Evolutionary conservation across 2,329 filamentous ascomycete species (phyloP).

Genomic region (Colletotrichum sp.): DNA sequence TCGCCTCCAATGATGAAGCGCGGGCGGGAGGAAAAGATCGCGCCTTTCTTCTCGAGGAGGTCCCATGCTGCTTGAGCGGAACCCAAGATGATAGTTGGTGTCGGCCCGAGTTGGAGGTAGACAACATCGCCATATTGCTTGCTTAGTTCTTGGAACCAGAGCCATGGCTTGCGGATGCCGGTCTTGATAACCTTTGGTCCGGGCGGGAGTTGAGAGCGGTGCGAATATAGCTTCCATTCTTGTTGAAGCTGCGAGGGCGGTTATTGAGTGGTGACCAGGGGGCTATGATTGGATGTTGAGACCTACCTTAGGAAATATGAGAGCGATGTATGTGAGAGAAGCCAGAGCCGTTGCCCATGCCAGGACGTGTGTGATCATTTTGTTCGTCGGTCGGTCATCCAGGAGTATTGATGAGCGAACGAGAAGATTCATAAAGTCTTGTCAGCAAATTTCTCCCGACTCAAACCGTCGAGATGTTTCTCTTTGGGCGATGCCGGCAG

Average conservation of each 20-base stretch:
- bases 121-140: conserved; percentile 44
- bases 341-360: conserved; percentile 22
- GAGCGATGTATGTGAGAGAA: conserved; percentile 26
- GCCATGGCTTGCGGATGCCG: conserved; percentile 43
- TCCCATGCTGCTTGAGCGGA: conserved; percentile 48
- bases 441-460: accelerated
- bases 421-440: background rate
- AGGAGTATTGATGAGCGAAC: background rate
- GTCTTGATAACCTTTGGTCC: conserved; percentile 40
- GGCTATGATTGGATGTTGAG: background rate
- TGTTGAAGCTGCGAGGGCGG: conserved; percentile 33
- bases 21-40: conserved; percentile 48
- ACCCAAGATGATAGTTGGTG: conserved; percentile 45
- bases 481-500: background rate
- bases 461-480: background rate
- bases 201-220: conserved; percentile 41
- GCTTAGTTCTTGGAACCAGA: conserved; percentile 45
- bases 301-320: conserved; percentile 31
- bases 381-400: background rate
- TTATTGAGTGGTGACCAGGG: background rate
- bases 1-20: conserved; percentile 52
- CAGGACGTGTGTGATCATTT: conserved; percentile 9
- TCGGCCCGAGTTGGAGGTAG: conserved; percentile 46
- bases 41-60: conserved; percentile 46
- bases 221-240: conserved; percentile 42